Conservation (phyloP, 352 stramenopile genomes). For the Pythium chondricola region DNA sequence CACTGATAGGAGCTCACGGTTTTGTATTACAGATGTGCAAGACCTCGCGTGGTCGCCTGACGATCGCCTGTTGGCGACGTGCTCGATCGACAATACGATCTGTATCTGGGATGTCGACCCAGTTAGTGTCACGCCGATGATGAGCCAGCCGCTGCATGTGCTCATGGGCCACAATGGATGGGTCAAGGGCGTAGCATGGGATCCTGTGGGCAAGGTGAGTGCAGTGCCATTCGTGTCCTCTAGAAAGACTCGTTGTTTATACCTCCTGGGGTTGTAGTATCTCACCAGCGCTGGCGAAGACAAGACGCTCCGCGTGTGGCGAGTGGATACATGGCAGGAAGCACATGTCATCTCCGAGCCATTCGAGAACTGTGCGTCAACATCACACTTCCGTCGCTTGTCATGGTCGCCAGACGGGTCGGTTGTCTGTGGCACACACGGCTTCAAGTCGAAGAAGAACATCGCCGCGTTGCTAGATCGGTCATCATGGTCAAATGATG, state of each 20-base stretch:
- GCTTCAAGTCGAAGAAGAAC: conserved; percentile 85
- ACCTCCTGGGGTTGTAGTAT: conserved; percentile 29
- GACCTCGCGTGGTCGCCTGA: conserved; percentile 84
- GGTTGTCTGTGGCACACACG: conserved; percentile 73
- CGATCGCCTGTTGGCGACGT: conserved; percentile 83
- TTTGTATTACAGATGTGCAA: conserved; percentile 51
- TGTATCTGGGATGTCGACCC: conserved; percentile 79
- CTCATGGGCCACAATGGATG: conserved; percentile 76
- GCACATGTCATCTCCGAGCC: conserved; percentile 56
- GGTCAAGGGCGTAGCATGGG: conserved; percentile 85
- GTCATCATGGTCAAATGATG: conserved; percentile 70
- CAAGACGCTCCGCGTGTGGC: conserved; percentile 83
- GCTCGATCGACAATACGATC: conserved; percentile 87
- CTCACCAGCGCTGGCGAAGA: conserved; percentile 83
- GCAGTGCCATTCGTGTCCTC: background rate
- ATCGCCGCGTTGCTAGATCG: conserved; percentile 74
- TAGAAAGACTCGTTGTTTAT: background rate
- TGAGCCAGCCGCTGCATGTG: conserved; percentile 75
- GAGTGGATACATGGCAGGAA: conserved; percentile 74
- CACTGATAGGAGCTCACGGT: background rate
- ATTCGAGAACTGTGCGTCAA: conserved; percentile 72
- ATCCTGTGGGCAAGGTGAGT: conserved; percentile 74
- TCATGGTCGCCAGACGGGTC: conserved; percentile 84
- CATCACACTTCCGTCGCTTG: conserved; percentile 75
- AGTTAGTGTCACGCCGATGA: conserved; percentile 44